These are phyloP conservation scores for Mortierella sp. DNA, from an alignment of 371 early-diverging fungal genomes.

Conservation along the genomic window DNA sequence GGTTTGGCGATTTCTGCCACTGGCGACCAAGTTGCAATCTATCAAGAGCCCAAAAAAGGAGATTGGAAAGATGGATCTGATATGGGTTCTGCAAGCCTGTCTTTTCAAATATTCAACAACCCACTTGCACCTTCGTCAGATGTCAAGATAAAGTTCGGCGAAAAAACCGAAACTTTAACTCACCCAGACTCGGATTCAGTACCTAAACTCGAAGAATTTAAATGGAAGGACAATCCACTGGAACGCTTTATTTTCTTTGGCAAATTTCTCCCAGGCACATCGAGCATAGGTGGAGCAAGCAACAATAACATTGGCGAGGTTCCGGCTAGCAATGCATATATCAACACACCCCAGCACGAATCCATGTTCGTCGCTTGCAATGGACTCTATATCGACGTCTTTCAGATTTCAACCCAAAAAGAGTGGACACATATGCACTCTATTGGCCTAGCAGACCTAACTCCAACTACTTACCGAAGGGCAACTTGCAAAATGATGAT, in stretches of 20 bases:
- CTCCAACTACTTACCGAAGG: conserved; percentile 39
- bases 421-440: conserved; percentile 34
- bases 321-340: background rate
- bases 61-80: conserved; percentile 28
- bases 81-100: conserved; percentile 13
- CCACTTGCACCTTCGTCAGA: conserved; percentile 17
- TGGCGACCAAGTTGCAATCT: conserved; percentile 48
- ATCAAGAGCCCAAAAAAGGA: conserved; percentile 46
- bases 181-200: background rate
- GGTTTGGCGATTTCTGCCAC: conserved; percentile 29
- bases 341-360: background rate
- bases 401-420: conserved; percentile 15
- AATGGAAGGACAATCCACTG: conserved; percentile 3
- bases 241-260: conserved; percentile 67
- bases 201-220: background rate
- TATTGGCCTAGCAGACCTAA: conserved; percentile 30
- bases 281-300: conserved; percentile 58
- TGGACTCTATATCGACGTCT: conserved; percentile 41
- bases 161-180: too few species aligned
- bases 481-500: conserved; percentile 57
- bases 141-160: background rate
- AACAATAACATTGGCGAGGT: background rate
- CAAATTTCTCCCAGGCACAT: conserved; percentile 64
- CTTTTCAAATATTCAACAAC: conserved; percentile 35
- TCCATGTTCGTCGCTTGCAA: conserved; percentile 39